Evolutionary conservation across 1,139 yeast species (phyloP), one percentile per base, ranked within the genome.

Genomic region (Saccharomycopsis hybrid): DNA sequence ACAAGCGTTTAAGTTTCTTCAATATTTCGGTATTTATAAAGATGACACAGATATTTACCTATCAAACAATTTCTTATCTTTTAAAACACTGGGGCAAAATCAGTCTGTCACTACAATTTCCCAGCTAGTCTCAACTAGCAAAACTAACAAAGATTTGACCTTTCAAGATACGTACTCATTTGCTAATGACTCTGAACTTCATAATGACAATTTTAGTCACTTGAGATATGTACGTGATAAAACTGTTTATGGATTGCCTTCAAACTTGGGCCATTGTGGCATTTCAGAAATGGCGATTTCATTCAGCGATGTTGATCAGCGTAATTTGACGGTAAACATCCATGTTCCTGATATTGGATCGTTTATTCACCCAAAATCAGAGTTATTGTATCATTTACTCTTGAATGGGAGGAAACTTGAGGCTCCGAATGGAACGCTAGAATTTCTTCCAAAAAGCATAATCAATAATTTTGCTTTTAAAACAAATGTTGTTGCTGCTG

Each of bases 331-430:
- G 18, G 52, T 72, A n/a, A 69, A 70, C 50, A 53, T 75, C n/a
- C 79, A 75, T 55, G 58, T 74, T 13, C 76, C 77, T 1, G 78
- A 74, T 56, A 48, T 72, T 3, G 65, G 66, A 2, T 60, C 74
- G 3, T 61, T 59, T 44, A 41, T 71, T 2, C 36, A 65, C 2
- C 76, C 76, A 0, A 59, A 56, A 35, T 58, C 65, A 30, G 50
- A 56, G 3, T 30, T 62, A 1, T 67, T 69, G 48, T 30, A 46
- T 30, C 27, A 45, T 36, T 41, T 50, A 18, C 31, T 50, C n/a
- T 11, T 44, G 9, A 44, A 32, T 32, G 49, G 49, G 5, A 29
- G 18, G 25, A 42, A 46, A 4, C 24, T 52, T 2, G 13, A 42
- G 3, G 36, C 50, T 9, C 46, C 43, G 2, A 52, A 52, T 32